Base-by-base conservation (phyloP, 192 early-diverging fungal genomes). In the Rhizoclosmatium sp. region DNA sequence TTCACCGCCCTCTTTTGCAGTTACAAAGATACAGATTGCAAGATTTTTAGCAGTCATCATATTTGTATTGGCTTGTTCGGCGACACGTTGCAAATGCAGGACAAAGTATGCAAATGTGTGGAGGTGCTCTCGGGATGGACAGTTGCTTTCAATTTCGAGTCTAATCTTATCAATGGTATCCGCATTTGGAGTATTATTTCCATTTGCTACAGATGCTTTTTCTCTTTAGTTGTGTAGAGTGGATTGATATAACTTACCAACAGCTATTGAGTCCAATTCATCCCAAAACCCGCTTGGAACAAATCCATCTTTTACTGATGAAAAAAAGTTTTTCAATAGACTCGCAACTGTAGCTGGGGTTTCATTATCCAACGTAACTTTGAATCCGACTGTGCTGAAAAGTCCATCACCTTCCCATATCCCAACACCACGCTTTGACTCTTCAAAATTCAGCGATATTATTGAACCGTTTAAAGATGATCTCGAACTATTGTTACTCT, bases 11-110 rank as follows among this genome's bases (percentile, higher is more conserved):
- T 75, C 16, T 40, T 48, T 64, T 23, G 69, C 48, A 4, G 69
- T 54, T 9, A 81, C 69, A 59, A 84, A 82, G 3, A 81, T 64
- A 41, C 69, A 65, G 21, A 82, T 73, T 14, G 76, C 83, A 21
- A 84, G 58, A 54, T 81, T 84, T 44, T 69, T 59, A 2, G 76
- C 10, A 4, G 79, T 81, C 83, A 82, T 84, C 21, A 60, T 62
- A 65, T 84, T 84, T 14, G 12, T 46, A 51, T 14, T 46, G n/a
- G 76, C 10, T 40, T 65, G 65, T 12, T 4, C 19, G 9, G 31
- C n/a, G 19, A 84, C 72, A 51, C 75, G 66, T 16, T 73, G 47
- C 14, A 84, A 71, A 70, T 84, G 83, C 10, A 60, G 44, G 21
- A 74, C 58, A 21, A 82, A n/a, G 75, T 81, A 76, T 10, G 62